phyloP scores from a whole-genome alignment of 257 asterid genomes.

The Solanum microdontum region DNA sequence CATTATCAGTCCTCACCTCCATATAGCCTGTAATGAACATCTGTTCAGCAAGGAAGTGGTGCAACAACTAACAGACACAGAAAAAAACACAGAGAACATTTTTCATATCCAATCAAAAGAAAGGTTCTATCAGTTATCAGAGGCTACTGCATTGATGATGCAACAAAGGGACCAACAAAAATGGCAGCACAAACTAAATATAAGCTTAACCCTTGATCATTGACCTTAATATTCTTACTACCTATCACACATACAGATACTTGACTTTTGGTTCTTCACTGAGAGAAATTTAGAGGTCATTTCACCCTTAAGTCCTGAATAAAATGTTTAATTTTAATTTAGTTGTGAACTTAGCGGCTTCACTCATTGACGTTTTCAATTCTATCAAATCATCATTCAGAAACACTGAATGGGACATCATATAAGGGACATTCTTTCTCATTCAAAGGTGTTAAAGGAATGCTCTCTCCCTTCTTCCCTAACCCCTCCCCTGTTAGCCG shows the following conservation, averaged over 20 bases:
- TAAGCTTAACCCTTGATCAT: neutral
- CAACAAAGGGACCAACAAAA: neutral
- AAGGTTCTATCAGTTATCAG: neutral
- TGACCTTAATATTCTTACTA: neutral
- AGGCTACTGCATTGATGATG: neutral
- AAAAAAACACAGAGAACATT: neutral
- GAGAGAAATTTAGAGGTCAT: neutral
- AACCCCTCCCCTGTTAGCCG: neutral
- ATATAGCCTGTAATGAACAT: neutral
- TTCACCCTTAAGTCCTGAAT: neutral
- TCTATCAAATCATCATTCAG: neutral
- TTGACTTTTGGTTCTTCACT: neutral
- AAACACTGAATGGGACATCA: neutral
- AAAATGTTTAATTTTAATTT: neutral
- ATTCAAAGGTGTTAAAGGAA: neutral
- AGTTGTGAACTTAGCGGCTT: neutral
- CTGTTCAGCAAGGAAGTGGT: neutral
- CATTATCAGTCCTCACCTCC: neutral
- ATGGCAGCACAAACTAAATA: neutral
- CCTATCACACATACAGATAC: neutral
- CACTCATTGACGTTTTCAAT: neutral
- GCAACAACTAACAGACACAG: neutral
- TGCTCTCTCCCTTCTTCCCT: neutral
- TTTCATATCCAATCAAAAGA: neutral
- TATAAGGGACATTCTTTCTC: neutral